Evolutionary conservation across 768 basidiomycete genomes (phyloP), one percentile per base, ranked within the genome.

Genomic region (Strobilomyces echinocephalus): DNA sequence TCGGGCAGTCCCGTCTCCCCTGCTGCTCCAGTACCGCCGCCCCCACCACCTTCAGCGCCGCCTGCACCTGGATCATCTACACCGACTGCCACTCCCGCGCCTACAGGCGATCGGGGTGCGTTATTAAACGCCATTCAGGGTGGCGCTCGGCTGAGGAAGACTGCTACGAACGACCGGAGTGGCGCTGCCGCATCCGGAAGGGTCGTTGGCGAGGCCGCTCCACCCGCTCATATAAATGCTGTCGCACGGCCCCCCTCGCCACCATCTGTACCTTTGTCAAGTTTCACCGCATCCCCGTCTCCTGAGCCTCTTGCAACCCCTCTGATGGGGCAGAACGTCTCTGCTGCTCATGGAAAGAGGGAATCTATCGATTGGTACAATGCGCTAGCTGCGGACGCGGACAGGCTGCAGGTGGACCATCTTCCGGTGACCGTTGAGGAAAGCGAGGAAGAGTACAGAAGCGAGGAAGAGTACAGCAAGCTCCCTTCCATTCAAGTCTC

Each of bases 321-420:
- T 21, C 38, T 44, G 2, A 63, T 64, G 49, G 58, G 38, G 16
- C 33, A 53, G 48, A 52, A 40, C 46, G 51, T 36, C 36, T 68
- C 61, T 33, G 52, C 58, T 35, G 57, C 65, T 35, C 71, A 77
- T 33, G 77, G 71, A 50, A 80, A 87, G 61, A 76, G 84, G 54
- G 87, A 93, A 68, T 87, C 85, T 8, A 87, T 95, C 4, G 94
- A 92, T 62, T 98, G 95, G 95, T 93, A 91, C 65, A 80, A 84
- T 47, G 87, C 86, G 31, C 76, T 95, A 12, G 93, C 95, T 12
- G 88, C 87, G 36, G 66, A 67, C 28, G 55, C 31, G 3, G 85
- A 95, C 72, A 73, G 73, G 35, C 79, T 76, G 34, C 63, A 65
- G 28, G 68, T 65, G 21, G 70, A 63, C 49, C 72, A 67, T 44